Evolutionary conservation across 306 rosid species (phyloP).

Genomic region (Vigna trinervia): DNA sequence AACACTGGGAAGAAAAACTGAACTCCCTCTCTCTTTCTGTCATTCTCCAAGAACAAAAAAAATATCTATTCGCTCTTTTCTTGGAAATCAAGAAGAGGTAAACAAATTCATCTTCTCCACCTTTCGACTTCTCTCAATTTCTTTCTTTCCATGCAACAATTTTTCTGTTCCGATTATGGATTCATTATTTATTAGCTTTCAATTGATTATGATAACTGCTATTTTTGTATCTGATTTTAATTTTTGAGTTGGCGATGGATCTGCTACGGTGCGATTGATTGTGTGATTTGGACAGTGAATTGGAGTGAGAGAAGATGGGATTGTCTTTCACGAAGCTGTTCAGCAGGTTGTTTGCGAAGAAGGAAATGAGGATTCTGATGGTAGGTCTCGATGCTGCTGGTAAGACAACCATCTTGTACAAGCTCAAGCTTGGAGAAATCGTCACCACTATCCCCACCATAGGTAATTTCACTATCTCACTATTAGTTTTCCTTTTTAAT

Average conservation of each 20-base stretch:
- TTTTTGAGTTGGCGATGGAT: constrained; percentile 22
- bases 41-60: background rate
- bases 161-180: background rate
- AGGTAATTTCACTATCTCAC: constrained; percentile 49
- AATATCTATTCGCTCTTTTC: constrained; percentile 47
- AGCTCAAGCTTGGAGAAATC: constrained; percentile 95
- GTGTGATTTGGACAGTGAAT: constrained; percentile 39
- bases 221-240: constrained; percentile 24
- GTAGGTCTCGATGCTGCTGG: constrained; percentile 99
- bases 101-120: background rate
- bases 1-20: background rate
- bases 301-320: constrained; percentile 71
- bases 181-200: background rate
- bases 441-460: constrained; percentile 97
- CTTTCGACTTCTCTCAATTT: background rate
- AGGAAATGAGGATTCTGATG: constrained; percentile 94
- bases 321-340: constrained; percentile 90
- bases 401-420: constrained; percentile 92
- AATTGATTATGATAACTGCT: background rate
- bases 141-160: background rate
- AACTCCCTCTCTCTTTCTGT: background rate
- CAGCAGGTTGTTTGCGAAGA: constrained; percentile 93
- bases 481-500: background rate
- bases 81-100: constrained; percentile 41
- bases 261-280: background rate